Conservation (phyloP, 805 yeast species). For the Torulaspora indica region DNA sequence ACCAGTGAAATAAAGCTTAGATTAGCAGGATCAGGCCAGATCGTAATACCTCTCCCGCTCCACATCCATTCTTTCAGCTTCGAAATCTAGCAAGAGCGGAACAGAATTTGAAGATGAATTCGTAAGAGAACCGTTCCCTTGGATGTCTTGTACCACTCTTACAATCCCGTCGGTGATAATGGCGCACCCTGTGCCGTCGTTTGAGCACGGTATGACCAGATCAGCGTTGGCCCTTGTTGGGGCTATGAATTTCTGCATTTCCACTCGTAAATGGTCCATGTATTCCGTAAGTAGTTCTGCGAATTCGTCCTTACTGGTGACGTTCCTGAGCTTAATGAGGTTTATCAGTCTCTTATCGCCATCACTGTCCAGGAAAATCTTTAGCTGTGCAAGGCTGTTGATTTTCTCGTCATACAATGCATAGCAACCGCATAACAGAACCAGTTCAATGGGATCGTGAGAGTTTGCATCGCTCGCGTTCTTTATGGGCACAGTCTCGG, state of each 20-base stretch:
- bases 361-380: constrained; percentile 76
- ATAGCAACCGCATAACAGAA: constrained; percentile 71
- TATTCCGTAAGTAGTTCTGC: constrained; percentile 27
- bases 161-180: constrained; percentile 34
- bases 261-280: constrained; percentile 31
- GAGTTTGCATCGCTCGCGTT: constrained; percentile 18
- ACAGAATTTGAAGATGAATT: constrained; percentile 6
- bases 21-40: constrained; percentile 17
- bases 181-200: constrained; percentile 28
- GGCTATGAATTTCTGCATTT: constrained; percentile 30
- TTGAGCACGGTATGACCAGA: constrained; percentile 31
- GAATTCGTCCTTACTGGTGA: constrained; percentile 17
- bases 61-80: constrained; percentile 31
- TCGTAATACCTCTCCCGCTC: constrained; percentile 34
- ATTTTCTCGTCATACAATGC: constrained; percentile 64
- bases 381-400: constrained; percentile 53
- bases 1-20: too few species aligned
- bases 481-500: constrained; percentile 20
- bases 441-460: constrained; percentile 27
- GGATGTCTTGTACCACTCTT: constrained; percentile 27
- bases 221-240: constrained; percentile 33
- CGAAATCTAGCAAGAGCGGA: constrained; percentile 28
- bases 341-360: constrained; percentile 80
- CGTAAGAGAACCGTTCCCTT: constrained; percentile 12
- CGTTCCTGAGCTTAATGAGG: constrained; percentile 46